These are phyloP conservation scores for Myxozyma mucilagina DNA, from an alignment of 805 yeast species.

Conservation along the genomic window DNA sequence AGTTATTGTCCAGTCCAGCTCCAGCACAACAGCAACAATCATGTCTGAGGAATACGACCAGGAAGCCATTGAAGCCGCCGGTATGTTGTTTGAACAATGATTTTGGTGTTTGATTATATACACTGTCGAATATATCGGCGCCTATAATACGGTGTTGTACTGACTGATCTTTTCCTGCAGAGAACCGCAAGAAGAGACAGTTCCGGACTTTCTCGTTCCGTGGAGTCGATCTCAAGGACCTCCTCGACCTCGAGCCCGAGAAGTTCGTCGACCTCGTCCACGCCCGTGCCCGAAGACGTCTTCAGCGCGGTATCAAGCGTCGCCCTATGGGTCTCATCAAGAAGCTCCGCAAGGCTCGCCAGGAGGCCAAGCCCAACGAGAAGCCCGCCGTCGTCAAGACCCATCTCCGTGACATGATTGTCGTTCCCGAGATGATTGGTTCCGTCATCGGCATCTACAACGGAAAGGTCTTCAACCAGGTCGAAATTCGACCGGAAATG, in stretches of 20 bases:
- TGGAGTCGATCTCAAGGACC: slow-evolving; percentile 95
- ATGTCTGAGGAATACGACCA: slow-evolving; percentile 33
- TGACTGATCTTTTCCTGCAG: slow-evolving; percentile 19
- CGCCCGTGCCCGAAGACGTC: slow-evolving; percentile 99
- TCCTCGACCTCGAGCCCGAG: slow-evolving; percentile 91
- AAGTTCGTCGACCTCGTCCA: slow-evolving; percentile 95
- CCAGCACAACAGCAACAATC: slow-evolving; percentile 8
- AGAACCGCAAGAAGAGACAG: slow-evolving; percentile 62
- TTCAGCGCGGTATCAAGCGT: slow-evolving; percentile 93
- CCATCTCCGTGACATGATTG: slow-evolving; percentile 97
- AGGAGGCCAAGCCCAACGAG: slow-evolving; percentile 80
- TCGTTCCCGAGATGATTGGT: slow-evolving; percentile 99
- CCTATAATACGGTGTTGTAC: not conserved
- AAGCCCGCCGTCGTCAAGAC: slow-evolving; percentile 98
- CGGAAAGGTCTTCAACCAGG: slow-evolving; percentile 99
- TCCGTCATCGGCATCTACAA: slow-evolving; percentile 98
- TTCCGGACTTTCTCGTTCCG: slow-evolving; percentile 98
- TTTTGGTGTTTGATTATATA: not conserved
- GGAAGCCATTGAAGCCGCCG: slow-evolving; percentile 32
- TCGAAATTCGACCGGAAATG: slow-evolving; percentile 98
- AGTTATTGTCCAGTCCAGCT: not conserved
- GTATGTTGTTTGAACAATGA: slow-evolving; percentile 6
- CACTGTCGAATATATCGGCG: not conserved
- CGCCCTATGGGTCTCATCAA: slow-evolving; percentile 95
- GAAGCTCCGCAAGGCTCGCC: slow-evolving; percentile 97